These are phyloP conservation scores for Rauvolfia tetraphylla DNA, from an alignment of 257 asterid genomes.

Conservation along the genomic window DNA sequence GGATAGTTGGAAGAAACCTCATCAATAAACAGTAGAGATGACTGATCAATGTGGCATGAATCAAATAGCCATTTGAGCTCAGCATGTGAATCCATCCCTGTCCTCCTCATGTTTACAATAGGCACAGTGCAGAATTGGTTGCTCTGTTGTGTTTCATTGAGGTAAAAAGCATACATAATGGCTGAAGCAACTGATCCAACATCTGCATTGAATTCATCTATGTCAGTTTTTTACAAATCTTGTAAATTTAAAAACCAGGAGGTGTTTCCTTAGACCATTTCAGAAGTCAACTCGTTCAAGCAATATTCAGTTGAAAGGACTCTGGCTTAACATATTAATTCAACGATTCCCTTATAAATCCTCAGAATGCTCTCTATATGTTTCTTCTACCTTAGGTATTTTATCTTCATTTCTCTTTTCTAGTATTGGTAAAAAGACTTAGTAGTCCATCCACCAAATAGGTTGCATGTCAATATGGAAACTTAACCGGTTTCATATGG, in stretches of 20 bases:
- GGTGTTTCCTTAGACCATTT: slow-evolving; percentile 7
- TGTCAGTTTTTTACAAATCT: background rate
- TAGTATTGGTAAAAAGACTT: background rate
- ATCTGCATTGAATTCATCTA: slow-evolving; percentile 44
- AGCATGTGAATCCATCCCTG: slow-evolving; percentile 43
- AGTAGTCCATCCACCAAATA: background rate
- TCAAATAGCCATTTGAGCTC: slow-evolving; percentile 69
- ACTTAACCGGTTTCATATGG: background rate
- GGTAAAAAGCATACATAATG: slow-evolving; percentile 73
- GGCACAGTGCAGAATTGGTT: slow-evolving; percentile 64
- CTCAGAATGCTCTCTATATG: background rate
- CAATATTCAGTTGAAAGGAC: background rate
- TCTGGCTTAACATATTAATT: background rate
- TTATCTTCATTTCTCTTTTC: background rate
- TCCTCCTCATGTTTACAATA: slow-evolving; percentile 70
- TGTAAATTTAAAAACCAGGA: background rate
- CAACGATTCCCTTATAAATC: background rate
- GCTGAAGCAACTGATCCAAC: slow-evolving; percentile 72
- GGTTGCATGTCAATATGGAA: background rate
- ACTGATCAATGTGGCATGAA: slow-evolving; percentile 64
- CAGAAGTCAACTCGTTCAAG: background rate
- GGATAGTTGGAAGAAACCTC: slow-evolving; percentile 46
- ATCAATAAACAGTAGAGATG: slow-evolving; percentile 62
- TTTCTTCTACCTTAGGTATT: background rate
- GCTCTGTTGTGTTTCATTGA: slow-evolving; percentile 39